Percentiles rank a stretch among this genome's conserved stretches.
These are phyloP conservation scores for Melastoma candidum DNA, from an alignment of 441 rosid genomes.

Conservation along the genomic window DNA sequence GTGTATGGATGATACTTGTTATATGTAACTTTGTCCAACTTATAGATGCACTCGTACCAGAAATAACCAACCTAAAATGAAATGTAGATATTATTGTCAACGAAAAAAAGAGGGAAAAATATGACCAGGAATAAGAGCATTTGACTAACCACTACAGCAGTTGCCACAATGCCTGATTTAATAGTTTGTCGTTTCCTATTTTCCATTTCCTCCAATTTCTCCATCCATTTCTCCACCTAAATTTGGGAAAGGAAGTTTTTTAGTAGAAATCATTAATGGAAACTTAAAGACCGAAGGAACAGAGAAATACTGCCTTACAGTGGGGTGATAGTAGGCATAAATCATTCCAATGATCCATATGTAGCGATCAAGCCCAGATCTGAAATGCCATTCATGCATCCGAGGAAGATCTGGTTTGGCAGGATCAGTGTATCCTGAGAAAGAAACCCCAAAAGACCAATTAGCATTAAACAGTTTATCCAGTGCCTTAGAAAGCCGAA, in stretches of 20 bases:
- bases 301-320: conserved; percentile 31
- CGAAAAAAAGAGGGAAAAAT: conserved; percentile 6
- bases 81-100: conserved; percentile 9
- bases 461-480: not conserved
- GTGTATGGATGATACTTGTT: conserved; percentile 97
- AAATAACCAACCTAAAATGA: conserved; percentile 71
- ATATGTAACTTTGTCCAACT: conserved; percentile 86
- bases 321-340: conserved; percentile 95
- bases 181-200: conserved; percentile 54
- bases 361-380: conserved; percentile 99
- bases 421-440: conserved; percentile 90
- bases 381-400: conserved; percentile 94
- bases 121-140: conserved; percentile 5
- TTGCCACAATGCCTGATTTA: conserved; percentile 50
- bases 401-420: conserved; percentile 77
- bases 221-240: conserved; percentile 99
- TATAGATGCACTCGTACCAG: conserved; percentile 93
- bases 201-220: conserved; percentile 94
- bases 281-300: not conserved
- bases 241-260: conserved; percentile 2
- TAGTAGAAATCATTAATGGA: conserved; percentile 9
- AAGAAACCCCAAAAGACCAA: not conserved
- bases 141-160: conserved; percentile 58
- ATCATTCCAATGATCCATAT: conserved; percentile 98
- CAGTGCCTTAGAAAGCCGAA: no score